phyloP scores from a whole-genome alignment of 345 rosid genomes.

The Diplotaxis tenuifolia region DNA sequence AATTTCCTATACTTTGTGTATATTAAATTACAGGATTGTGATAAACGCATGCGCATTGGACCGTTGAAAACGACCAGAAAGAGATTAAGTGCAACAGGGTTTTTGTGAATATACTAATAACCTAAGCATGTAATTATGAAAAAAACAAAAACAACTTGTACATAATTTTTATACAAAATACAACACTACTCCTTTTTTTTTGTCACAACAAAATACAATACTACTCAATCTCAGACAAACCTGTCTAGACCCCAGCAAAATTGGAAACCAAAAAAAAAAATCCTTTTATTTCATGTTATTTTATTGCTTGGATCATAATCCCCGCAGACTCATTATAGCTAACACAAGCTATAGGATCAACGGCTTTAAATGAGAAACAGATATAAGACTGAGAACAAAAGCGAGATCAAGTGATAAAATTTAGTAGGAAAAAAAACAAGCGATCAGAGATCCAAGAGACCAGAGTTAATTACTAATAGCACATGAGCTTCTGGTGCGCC shows the following conservation, averaged over 20 bases:
- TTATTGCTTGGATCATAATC: constrained; percentile 11
- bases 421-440: background rate
- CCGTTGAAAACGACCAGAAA: constrained; percentile 44
- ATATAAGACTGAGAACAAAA: constrained; percentile 18
- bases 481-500: constrained; percentile 85
- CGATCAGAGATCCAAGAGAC: background rate
- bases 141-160: background rate
- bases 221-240: background rate
- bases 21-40: constrained; percentile 54
- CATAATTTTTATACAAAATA: background rate
- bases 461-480: constrained; percentile 51
- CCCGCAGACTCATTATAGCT: constrained; percentile 4
- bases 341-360: constrained; percentile 18
- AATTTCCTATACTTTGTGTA: background rate
- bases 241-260: background rate
- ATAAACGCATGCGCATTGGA: constrained; percentile 72
- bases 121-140: constrained; percentile 28
- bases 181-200: background rate
- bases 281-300: constrained; percentile 16
- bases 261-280: constrained; percentile 2
- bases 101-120: constrained; percentile 26
- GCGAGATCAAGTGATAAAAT: constrained; percentile 1
- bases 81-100: background rate
- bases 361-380: constrained; percentile 10
- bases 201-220: background rate